Evolutionary conservation across 1,139 yeast species (phyloP).

Genomic region (Candida pseudoviswanathii): DNA sequence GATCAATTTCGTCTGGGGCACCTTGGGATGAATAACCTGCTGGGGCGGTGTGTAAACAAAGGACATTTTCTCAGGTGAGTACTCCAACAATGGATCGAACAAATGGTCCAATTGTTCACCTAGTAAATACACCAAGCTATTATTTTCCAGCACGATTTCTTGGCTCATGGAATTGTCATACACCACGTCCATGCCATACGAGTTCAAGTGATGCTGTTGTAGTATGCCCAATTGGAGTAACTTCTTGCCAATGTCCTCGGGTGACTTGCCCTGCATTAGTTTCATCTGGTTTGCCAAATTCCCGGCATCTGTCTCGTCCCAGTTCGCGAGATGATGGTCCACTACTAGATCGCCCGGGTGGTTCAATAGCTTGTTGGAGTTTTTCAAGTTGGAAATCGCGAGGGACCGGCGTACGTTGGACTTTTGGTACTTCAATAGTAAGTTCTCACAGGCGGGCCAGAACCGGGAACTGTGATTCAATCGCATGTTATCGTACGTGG

Average conservation of each 20-base stretch:
- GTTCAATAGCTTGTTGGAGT: slow-evolving; percentile 58
- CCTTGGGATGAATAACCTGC: slow-evolving; percentile 7
- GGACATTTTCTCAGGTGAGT: slow-evolving; percentile 86
- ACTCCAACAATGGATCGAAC: slow-evolving; percentile 87
- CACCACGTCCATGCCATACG: slow-evolving; percentile 70
- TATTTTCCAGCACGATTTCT: slow-evolving; percentile 57
- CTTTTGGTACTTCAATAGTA: slow-evolving; percentile 48
- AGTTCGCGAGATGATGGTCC: slow-evolving; percentile 22
- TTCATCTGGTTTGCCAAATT: slow-evolving; percentile 62
- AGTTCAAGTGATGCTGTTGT: slow-evolving; percentile 54
- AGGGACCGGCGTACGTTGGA: slow-evolving; percentile 72
- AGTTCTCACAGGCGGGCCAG: slow-evolving; percentile 77
- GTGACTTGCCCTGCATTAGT: slow-evolving; percentile 48
- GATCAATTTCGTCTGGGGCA: slow-evolving; percentile 19
- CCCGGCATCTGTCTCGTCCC: slow-evolving; percentile 87
- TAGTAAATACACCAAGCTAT: slow-evolving; percentile 67
- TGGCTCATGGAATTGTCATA: slow-evolving; percentile 52
- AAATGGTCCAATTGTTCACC: slow-evolving; percentile 79
- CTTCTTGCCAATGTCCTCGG: slow-evolving; percentile 58
- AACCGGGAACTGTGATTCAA: slow-evolving; percentile 65
- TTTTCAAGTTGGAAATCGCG: slow-evolving; percentile 72
- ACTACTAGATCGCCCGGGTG: slow-evolving; percentile 24
- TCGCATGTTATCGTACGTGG: slow-evolving; percentile 62
- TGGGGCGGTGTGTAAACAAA: slow-evolving; percentile 52
- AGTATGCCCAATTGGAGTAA: slow-evolving; percentile 59